Evolutionary conservation across 1,139 yeast species (phyloP).

Genomic region (Scheffersomyces lignicola): DNA sequence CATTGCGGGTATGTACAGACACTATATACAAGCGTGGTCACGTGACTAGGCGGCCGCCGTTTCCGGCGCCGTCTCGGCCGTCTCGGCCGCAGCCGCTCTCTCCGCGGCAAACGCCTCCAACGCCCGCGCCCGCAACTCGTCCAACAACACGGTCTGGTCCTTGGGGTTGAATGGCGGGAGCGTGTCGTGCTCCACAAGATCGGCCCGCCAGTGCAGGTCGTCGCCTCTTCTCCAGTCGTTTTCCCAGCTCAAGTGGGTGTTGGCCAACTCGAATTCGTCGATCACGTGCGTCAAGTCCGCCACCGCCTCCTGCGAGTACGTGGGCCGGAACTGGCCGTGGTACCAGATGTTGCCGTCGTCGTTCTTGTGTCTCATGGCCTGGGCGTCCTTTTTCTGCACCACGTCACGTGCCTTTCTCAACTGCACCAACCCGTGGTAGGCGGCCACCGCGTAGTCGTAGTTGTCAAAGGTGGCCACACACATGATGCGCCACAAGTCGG

Average conservation of each 20-base stretch:
- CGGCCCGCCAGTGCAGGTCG: slow-evolving; percentile 59
- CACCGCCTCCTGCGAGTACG: slow-evolving; percentile 87
- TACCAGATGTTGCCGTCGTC: slow-evolving; percentile 82
- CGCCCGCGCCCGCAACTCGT: slow-evolving; percentile 51
- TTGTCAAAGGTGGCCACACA: slow-evolving; percentile 73
- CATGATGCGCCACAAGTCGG: slow-evolving; percentile 90
- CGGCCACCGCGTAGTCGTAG: slow-evolving; percentile 68
- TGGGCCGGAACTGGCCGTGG: slow-evolving; percentile 85
- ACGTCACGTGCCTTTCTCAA: slow-evolving; percentile 74
- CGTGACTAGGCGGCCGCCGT: too few species aligned
- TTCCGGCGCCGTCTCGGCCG: too few species aligned
- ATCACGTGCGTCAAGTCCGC: slow-evolving; percentile 78
- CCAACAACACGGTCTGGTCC: slow-evolving; percentile 63
- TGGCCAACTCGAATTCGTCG: slow-evolving; percentile 55
- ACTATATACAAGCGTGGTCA: too few species aligned
- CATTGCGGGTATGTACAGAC: too few species aligned
- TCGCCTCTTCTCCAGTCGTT: slow-evolving; percentile 85
- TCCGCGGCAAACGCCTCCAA: slow-evolving; percentile 32
- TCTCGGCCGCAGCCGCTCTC: too few species aligned
- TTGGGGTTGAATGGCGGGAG: slow-evolving; percentile 65
- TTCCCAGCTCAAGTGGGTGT: slow-evolving; percentile 73
- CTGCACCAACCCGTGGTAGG: slow-evolving; percentile 73
- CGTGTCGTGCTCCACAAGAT: slow-evolving; percentile 56
- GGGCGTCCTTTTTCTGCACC: slow-evolving; percentile 57
- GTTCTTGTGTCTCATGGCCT: slow-evolving; percentile 68